A percentile compares a stretch with the other conserved stretches of the same genome.
phyloP scores from a whole-genome alignment of 2,329 filamentous ascomycete genomes.

The Tolypocladium inflatum region DNA sequence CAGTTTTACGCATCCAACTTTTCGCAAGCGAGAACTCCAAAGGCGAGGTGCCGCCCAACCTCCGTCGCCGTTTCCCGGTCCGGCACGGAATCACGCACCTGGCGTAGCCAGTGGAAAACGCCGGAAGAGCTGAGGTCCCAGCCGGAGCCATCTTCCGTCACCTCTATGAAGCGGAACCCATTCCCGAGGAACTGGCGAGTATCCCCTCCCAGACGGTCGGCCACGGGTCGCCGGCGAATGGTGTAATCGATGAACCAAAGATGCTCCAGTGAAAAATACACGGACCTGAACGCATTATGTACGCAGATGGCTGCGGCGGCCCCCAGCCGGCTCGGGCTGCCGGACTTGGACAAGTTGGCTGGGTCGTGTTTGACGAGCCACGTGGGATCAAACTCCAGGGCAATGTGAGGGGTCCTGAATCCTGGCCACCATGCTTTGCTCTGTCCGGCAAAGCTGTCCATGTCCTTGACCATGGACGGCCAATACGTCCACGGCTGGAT shows the following conservation, averaged over 20 bases:
- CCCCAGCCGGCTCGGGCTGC: neutral
- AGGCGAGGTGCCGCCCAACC: neutral
- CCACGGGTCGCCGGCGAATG: neutral
- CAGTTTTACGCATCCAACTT: neutral
- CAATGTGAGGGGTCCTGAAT: neutral
- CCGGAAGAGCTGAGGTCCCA: neutral
- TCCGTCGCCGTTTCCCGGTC: neutral
- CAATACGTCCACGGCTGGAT: neutral
- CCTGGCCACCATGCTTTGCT: neutral
- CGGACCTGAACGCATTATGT: neutral
- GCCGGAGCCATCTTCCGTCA: neutral
- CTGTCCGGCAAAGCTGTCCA: neutral
- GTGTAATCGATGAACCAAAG: neutral
- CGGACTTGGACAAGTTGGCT: neutral
- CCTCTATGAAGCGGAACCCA: neutral
- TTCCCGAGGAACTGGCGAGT: neutral
- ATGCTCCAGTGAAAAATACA: neutral
- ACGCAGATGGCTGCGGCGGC: neutral
- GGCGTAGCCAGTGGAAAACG: neutral
- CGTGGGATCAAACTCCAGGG: neutral
- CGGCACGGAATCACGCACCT: neutral
- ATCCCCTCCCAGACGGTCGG: neutral
- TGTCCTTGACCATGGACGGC: neutral
- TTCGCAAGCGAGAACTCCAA: neutral
- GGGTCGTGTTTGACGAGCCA: neutral